A percentile compares a stretch with the other conserved stretches of the same genome.
These are phyloP conservation scores for Ambrosia artemisiifolia DNA, from an alignment of 129 eudicot genomes.

Conservation along the genomic window DNA sequence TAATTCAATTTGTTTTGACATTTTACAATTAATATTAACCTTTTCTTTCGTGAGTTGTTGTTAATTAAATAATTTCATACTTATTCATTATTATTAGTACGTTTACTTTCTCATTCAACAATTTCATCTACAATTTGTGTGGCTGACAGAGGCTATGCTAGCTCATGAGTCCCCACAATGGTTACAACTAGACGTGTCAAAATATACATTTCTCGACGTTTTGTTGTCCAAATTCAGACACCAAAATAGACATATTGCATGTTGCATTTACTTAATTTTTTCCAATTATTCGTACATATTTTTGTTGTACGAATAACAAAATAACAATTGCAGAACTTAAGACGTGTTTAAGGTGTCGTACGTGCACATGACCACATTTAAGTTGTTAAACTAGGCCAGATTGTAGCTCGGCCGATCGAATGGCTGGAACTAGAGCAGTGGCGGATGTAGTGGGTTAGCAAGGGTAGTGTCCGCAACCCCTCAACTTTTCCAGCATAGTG, in stretches of 20 bases:
- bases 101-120: not conserved
- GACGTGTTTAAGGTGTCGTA: constrained; percentile 15
- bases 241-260: constrained; percentile 36
- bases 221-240: constrained; percentile 28
- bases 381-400: not conserved
- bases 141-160: constrained; percentile 20
- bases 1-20: no score
- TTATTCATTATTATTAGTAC: no score
- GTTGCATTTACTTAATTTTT: constrained; percentile 25
- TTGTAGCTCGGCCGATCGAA: not conserved
- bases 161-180: constrained; percentile 29
- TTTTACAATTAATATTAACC: no score
- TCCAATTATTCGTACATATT: constrained; percentile 23
- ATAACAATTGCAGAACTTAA: not conserved
- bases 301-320: constrained; percentile 15
- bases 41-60: no score
- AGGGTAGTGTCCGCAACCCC: no score
- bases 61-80: no score
- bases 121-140: not conserved
- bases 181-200: constrained; percentile 22
- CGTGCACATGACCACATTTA: constrained; percentile 12
- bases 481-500: no score
- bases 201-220: constrained; percentile 13
- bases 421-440: constrained; percentile 1
- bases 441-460: no score